Evolutionary conservation across 345 rosid species (phyloP), one percentile per base, ranked within the genome.

Genomic region (Brassica incana): DNA sequence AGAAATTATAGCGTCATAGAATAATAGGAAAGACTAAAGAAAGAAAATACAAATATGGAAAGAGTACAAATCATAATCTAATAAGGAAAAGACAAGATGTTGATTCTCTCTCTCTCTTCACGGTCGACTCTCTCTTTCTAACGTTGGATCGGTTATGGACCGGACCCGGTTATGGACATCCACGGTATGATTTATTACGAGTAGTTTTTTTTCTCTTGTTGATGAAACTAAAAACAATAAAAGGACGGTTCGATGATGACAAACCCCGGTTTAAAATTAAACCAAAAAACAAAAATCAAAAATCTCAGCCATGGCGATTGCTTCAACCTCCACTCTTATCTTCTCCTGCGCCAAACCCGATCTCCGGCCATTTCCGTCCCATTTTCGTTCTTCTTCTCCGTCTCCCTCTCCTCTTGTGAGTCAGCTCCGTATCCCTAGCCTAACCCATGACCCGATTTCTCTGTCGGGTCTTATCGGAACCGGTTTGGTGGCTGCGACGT

Each of bases 381-480:
- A 20, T 11, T 52, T 43, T 73, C 75, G 32, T 67, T 56, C 30
- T 25, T 43, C 52, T 72, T 36, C 84, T 16, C 69, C 58, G 30
- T 30, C 16, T 48, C 20, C 67, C 61, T 43, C 84, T 35, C 65
- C 64, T 23, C 6, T 27, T 2, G 67, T 77, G 71, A 38, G 10
- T 71, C 52, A 40, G 65, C 11, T 25, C 33, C 75, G 30, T n/a
- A 60, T 25, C 3, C 40, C 71, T 3, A 60, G 54, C 33, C 60
- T 69, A 67, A 71, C 66, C 75, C 67, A 25, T 72, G 80, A 79
- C 72, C 74, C 67, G 15, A 67, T 63, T 70, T 14, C 78, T 14
- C 33, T 66, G 32, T 76, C 80, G 69, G 88, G 89, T 85, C 84
- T 88, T 4, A 36, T 86, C 30, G 94, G 97, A 67, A 85, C 84